Conservation (phyloP, 805 yeast genomes). For the Dipodascus geniculatus region DNA sequence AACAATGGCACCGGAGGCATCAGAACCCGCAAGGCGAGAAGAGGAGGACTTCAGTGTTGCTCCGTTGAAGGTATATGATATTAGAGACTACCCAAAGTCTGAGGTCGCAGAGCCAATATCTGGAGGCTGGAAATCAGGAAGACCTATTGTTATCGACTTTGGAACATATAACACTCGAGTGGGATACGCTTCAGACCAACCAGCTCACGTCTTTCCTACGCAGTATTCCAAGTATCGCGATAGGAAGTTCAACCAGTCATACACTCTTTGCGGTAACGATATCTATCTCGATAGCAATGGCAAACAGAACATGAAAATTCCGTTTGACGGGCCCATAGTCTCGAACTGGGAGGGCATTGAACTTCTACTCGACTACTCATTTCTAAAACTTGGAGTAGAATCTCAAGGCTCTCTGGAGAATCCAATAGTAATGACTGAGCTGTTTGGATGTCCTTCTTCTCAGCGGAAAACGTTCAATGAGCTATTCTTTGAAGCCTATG, state of each 20-base stretch:
- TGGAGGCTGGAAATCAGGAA: conserved; percentile 37
- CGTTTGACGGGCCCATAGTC: conserved; percentile 77
- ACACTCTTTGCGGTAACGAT: conserved; percentile 77
- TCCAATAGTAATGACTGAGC: conserved; percentile 75
- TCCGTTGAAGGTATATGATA: conserved; percentile 15
- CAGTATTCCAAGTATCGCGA: conserved; percentile 68
- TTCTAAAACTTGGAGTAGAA: conserved; percentile 63
- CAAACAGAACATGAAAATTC: conserved; percentile 57
- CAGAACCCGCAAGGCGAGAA: background rate
- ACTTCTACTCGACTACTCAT: conserved; percentile 68
- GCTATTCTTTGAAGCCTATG: conserved; percentile 72
- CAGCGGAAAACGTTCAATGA: conserved; percentile 74
- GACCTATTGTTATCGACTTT: conserved; percentile 82
- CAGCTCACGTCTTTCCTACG: conserved; percentile 59
- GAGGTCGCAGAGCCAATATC: conserved; percentile 34
- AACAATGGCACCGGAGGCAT: background rate
- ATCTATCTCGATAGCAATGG: conserved; percentile 58
- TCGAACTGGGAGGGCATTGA: conserved; percentile 93
- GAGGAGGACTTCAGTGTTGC: background rate
- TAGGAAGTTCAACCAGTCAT: conserved; percentile 41
- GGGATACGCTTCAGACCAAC: conserved; percentile 23
- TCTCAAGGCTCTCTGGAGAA: conserved; percentile 47
- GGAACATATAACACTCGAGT: conserved; percentile 45
- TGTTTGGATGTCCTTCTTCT: conserved; percentile 53
- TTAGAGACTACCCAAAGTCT: conserved; percentile 18